Conservation (phyloP, 495 filamentous ascomycete species). For the Halenospora varia region DNA sequence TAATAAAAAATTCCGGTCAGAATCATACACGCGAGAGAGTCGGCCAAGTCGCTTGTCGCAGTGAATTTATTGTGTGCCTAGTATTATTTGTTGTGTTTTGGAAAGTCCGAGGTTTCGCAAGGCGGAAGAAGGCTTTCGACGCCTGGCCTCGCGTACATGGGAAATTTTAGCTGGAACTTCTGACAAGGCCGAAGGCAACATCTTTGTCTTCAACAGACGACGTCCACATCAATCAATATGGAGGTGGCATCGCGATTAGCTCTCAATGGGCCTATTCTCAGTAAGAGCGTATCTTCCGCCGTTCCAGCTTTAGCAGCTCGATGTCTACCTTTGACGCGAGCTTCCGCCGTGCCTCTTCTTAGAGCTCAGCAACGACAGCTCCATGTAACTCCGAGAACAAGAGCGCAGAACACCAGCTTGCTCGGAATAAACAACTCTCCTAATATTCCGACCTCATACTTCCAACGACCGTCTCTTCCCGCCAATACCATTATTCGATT, state of each 20-base stretch:
- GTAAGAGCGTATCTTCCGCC: conserved; percentile 8
- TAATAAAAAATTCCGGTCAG: neutral
- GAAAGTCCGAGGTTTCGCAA: no score
- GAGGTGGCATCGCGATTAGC: conserved; percentile 16
- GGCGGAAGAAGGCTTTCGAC: neutral
- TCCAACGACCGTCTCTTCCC: conserved; percentile 61
- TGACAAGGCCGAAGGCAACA: neutral
- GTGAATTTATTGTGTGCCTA: no score
- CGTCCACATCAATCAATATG: conserved; percentile 6
- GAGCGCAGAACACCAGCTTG: conserved; percentile 15
- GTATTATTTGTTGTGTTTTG: no score
- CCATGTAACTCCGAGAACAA: conserved; percentile 1
- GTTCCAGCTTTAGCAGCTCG: conserved; percentile 4
- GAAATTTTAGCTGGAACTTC: neutral
- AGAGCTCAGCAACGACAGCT: conserved; percentile 18
- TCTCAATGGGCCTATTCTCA: conserved; percentile 6
- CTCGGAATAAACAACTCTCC: conserved; percentile 25
- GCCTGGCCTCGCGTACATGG: conserved; percentile 4
- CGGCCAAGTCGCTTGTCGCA: no score
- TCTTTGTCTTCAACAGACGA: neutral
- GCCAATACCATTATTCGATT: conserved; percentile 95
- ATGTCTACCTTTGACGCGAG: conserved; percentile 2
- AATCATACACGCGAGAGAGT: no score
- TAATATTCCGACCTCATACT: conserved; percentile 47
- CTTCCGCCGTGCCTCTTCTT: neutral